These are phyloP conservation scores for Lathyrus aphaca DNA, from an alignment of 306 rosid species.

Conservation along the genomic window DNA sequence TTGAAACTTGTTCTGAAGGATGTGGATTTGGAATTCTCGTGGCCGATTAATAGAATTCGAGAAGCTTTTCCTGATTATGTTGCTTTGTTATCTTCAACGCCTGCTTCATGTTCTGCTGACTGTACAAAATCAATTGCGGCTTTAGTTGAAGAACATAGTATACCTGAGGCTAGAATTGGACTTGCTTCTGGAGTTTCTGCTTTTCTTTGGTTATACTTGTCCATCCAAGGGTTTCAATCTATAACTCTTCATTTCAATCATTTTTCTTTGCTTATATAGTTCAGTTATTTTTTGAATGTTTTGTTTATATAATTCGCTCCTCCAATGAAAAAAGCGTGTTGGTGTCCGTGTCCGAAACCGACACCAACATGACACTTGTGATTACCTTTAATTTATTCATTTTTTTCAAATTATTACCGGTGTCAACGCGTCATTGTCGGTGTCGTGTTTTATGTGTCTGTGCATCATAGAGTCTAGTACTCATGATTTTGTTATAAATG, in stretches of 20 bases:
- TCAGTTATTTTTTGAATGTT: background rate
- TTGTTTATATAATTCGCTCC: background rate
- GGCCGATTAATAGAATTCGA: slow-evolving; percentile 69
- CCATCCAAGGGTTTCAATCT: slow-evolving; percentile 71
- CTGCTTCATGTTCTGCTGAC: slow-evolving; percentile 69
- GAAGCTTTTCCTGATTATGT: slow-evolving; percentile 54
- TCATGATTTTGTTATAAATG: no score
- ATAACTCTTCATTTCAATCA: background rate
- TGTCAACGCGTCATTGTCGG: no score
- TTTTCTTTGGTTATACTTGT: slow-evolving; percentile 84
- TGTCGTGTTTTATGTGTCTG: no score
- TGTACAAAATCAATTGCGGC: slow-evolving; percentile 58
- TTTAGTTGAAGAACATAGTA: slow-evolving; percentile 63
- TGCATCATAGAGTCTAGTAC: no score
- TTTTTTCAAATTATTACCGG: no score
- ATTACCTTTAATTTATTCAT: no score
- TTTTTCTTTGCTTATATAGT: background rate
- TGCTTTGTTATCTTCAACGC: slow-evolving; percentile 45
- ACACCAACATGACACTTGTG: no score
- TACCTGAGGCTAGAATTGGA: slow-evolving; percentile 69
- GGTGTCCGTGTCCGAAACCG: no score
- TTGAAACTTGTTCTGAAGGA: slow-evolving; percentile 75
- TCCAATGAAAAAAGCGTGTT: background rate
- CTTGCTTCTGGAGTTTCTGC: slow-evolving; percentile 83
- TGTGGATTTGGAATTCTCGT: slow-evolving; percentile 69